Evolutionary conservation across 2,329 filamentous ascomycete genomes (phyloP).

Genomic region (Aspergillus unguis): DNA sequence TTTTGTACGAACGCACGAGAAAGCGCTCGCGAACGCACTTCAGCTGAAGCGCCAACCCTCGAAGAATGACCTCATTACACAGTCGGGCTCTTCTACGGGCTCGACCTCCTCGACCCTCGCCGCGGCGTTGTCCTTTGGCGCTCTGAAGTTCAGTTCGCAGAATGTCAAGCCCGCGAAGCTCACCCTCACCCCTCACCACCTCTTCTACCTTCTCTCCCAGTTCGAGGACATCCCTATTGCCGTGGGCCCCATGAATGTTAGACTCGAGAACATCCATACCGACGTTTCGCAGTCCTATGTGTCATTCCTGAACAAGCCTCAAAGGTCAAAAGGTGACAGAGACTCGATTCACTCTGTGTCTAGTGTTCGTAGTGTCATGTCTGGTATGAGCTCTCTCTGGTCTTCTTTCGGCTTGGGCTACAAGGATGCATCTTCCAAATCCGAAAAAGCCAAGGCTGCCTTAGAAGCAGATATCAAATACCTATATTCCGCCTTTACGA

Average conservation of each 20-base stretch:
- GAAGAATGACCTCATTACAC: conserved; percentile 63
- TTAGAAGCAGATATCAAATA: conserved; percentile 88
- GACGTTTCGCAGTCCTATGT: conserved; percentile 85
- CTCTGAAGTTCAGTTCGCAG: conserved; percentile 79
- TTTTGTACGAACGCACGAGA: conserved; percentile 96
- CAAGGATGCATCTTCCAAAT: conserved; percentile 74
- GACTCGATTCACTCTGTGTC: conserved; percentile 94
- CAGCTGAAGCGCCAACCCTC: conserved; percentile 71
- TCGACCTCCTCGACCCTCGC: conserved; percentile 71
- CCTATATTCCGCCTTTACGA: conserved; percentile 96
- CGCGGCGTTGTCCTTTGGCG: conserved; percentile 80
- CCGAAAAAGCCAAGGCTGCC: conserved; percentile 83
- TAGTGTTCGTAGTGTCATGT: conserved; percentile 95
- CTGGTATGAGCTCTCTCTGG: conserved; percentile 92
- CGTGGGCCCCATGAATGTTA: conserved; percentile 93
- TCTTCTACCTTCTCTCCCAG: conserved; percentile 92
- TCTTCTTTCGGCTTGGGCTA: conserved; percentile 79
- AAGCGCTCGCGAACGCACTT: conserved; percentile 90
- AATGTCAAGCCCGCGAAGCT: conserved; percentile 85
- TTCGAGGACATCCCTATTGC: conserved; percentile 90
- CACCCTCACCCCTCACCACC: conserved; percentile 88
- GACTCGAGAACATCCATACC: conserved; percentile 89
- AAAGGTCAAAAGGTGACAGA: conserved; percentile 77
- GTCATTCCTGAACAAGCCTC: conserved; percentile 83
- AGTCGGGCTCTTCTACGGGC: conserved; percentile 58